Evolutionary conservation across 2,329 filamentous ascomycete species (phyloP), one percentile per base, ranked within the genome.

Genomic region (Lachnum nothofagi): DNA sequence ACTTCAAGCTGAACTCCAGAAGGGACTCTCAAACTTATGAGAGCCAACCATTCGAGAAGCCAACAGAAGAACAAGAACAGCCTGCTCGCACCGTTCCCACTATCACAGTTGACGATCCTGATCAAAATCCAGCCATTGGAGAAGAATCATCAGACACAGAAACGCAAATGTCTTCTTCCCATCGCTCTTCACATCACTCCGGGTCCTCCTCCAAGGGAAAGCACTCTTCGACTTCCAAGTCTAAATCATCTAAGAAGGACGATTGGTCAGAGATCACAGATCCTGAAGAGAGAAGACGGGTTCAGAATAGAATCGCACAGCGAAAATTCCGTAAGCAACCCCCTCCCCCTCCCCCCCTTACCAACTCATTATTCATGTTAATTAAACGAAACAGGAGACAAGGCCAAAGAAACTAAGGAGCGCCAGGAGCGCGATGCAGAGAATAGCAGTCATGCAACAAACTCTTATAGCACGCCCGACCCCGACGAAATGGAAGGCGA

Each of bases 271-370:
- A 83, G 0, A 75, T 89, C 37, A 78, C 77, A 5, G 84, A 89
- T 58, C 83, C 83, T 0, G 81, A 82, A 52, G 83, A 88, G 68
- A 76, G 86, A 62, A 74, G 86, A 54, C 82, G 84, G 52, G 85
- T 89, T 43, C 86, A 90, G 65, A 90, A 90, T 64, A 78, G 84
- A 46, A 78, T 88, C 52, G 85, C 85, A 2, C 86, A 89, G 61
- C 76, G 85, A 57, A 88, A 88, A 60, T 89, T 88, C 58, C 77
- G 86, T 89, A 75, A 62, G 83, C 70, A 8, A 9, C 17, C 8
- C 24, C 14, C 25, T 12, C 33, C 17, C 33, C 14, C 12, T 20
- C 8, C 24, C 14, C 25, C 25, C 33, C 17, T 35, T 10, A 3
- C 5, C 38, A 8, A n/a, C n/a, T 6, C 23, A 17, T 16, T 27